Percentiles rank a stretch among this genome's conserved stretches.
Evolutionary conservation across 2,329 filamentous ascomycete species (phyloP).

Genomic region (Xylariaceae sp.): DNA sequence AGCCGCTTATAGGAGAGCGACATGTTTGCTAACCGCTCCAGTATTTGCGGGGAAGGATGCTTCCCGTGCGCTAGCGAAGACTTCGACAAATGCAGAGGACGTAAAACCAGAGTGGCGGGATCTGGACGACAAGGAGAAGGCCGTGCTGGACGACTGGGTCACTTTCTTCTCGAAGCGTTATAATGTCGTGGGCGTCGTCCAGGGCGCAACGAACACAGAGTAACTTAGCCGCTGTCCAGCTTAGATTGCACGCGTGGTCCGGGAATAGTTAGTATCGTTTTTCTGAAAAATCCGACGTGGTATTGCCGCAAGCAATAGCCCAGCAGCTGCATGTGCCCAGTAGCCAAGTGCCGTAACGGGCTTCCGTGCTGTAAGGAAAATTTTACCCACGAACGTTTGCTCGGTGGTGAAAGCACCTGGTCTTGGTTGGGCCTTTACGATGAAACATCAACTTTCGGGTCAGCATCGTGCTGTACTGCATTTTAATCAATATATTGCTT

Average conservation of each 20-base stretch:
- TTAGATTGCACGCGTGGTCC: neutral
- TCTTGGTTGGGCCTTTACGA: neutral
- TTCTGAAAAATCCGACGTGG: neutral
- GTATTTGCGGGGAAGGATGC: conserved; percentile 96
- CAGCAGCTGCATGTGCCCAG: neutral
- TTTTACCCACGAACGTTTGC: neutral
- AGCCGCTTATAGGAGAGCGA: neutral
- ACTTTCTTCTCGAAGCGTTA: conserved; percentile 98
- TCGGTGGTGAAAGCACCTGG: neutral
- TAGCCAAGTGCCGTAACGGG: neutral
- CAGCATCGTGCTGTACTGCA: neutral
- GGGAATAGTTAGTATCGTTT: neutral
- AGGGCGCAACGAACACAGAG: conserved; percentile 61
- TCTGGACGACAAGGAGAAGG: conserved; percentile 82
- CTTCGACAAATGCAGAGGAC: conserved; percentile 84
- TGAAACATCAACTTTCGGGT: neutral
- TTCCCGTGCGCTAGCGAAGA: conserved; percentile 85
- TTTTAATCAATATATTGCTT: neutral
- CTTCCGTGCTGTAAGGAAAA: neutral
- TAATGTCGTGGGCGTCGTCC: conserved; percentile 77
- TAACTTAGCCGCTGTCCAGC: conserved; percentile 20
- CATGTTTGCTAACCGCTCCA: conserved; percentile 44
- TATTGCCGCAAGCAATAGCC: neutral
- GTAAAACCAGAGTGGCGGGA: conserved; percentile 82
- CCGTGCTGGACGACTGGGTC: conserved; percentile 85